These are phyloP conservation scores for Centrapalus pauciflorus DNA, from an alignment of 129 eudicot genomes.

Conservation along the genomic window DNA sequence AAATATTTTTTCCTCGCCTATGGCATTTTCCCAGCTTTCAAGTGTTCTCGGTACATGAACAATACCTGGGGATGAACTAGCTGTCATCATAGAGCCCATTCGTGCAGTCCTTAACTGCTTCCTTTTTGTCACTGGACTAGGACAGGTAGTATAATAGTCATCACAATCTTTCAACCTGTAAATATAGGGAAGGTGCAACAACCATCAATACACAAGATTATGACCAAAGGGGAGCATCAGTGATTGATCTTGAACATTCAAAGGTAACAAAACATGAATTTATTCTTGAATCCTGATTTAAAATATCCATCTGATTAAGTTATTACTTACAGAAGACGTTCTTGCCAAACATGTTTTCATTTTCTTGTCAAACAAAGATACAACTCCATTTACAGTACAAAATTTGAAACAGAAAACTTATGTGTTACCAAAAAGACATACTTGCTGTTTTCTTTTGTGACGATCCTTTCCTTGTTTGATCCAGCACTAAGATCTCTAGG, in stretches of 20 bases:
- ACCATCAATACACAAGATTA: neutral
- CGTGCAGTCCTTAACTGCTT: slow-evolving; percentile 56
- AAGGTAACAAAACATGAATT: too few relatives aligned
- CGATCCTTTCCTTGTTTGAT: slow-evolving; percentile 41
- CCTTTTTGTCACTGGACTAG: slow-evolving; percentile 51
- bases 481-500: slow-evolving; percentile 39
- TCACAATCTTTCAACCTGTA: slow-evolving; percentile 54
- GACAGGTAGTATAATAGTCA: slow-evolving; percentile 31
- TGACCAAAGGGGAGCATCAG: neutral
- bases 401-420: neutral
- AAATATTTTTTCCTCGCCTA: slow-evolving; percentile 29
- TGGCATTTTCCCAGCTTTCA: slow-evolving; percentile 54
- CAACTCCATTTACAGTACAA: neutral
- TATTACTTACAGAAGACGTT: neutral
- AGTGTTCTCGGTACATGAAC: slow-evolving; percentile 35
- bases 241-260: too few relatives aligned
- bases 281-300: too few relatives aligned
- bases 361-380: neutral
- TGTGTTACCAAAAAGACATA: slow-evolving; percentile 16
- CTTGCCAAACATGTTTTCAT: neutral
- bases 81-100: slow-evolving; percentile 31
- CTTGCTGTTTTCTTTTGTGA: slow-evolving; percentile 47
- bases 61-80: slow-evolving; percentile 38
- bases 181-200: neutral
- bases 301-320: neutral